Evolutionary conservation across 805 yeast genomes (phyloP).

Genomic region (Limtongia smithiae): DNA sequence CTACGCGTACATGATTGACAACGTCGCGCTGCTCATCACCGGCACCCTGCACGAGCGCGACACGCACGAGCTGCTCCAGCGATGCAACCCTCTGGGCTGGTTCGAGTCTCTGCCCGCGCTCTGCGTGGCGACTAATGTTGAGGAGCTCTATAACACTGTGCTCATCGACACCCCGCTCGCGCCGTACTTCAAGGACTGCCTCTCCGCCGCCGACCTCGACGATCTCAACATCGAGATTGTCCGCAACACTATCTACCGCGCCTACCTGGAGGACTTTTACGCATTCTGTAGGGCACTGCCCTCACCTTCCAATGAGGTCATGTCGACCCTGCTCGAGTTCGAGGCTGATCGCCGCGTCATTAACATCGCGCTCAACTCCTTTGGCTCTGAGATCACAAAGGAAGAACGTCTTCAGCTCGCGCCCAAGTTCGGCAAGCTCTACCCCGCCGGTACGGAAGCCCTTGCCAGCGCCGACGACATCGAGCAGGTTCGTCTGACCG

Average conservation of each 20-base stretch:
- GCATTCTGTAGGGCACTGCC: conserved; percentile 63
- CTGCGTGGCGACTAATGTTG: conserved; percentile 91
- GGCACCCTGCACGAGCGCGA: conserved; percentile 97
- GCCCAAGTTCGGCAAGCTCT: conserved; percentile 79
- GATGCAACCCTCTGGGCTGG: conserved; percentile 98
- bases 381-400: conserved; percentile 72
- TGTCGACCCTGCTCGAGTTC: conserved; percentile 73
- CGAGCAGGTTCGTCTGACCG: conserved; percentile 52
- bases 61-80: conserved; percentile 75
- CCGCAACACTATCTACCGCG: conserved; percentile 86
- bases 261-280: conserved; percentile 84
- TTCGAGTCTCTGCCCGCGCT: conserved; percentile 95
- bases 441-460: conserved; percentile 62
- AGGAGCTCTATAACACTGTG: conserved; percentile 87
- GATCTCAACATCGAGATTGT: conserved; percentile 94
- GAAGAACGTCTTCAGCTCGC: conserved; percentile 68
- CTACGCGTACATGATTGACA: conserved; percentile 97
- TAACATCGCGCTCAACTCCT: conserved; percentile 85
- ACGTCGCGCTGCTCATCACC: conserved; percentile 90
- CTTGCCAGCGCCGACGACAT: conserved; percentile 77
- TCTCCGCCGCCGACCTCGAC: conserved; percentile 76
- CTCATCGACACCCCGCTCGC: conserved; percentile 96
- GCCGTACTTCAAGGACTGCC: conserved; percentile 87
- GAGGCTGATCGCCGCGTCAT: conserved; percentile 95
- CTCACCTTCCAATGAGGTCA: conserved; percentile 74